Evolutionary conservation across 768 basidiomycete genomes (phyloP), one percentile per base, ranked within the genome.

Genomic region (Lactarius sanguifluus): DNA sequence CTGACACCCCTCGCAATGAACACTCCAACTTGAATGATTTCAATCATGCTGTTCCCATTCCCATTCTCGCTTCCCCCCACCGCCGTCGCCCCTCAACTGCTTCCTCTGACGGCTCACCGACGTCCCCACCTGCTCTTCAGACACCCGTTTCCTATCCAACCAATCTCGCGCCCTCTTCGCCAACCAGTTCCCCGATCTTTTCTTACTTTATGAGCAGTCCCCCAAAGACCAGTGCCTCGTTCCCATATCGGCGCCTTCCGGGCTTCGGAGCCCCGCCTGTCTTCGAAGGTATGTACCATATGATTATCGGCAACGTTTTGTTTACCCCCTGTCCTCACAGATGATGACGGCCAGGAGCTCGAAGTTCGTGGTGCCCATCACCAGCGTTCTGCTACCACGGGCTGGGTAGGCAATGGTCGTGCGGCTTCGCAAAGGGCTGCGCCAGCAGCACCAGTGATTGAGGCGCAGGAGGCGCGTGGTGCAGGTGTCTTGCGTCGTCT

Each of bases 401-500:
- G 78, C 50, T 83, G 78, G 77, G 64, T 74, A 9, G 64, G 82
- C 23, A 81, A 81, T 5, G 82, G 80, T 65, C 84, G 86, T 38
- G 85, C 88, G 72, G 71, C 78, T 16, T 79, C 84, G 34, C 80
- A 80, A 56, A 54, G 40, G 34, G 18, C 36, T 25, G 38, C 59
- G 1, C 32, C 57, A 20, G 32, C 59, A 23, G 74, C 79, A n/a
- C 71, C 81, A 20, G 67, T 77, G 41, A 72, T 76, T 3, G 74
- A 87, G 7, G 81, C 84, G 6, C 72, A 71, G 28, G 75, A 79
- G 18, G 89, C 91, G 66, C 83, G 92, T 10, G 91, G 89, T 1
- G 81, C 85, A 16, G 89, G 86, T 64, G 79, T 93, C 34, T 76
- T 94, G 66, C 83, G 91, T 59, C 83, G 92, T 61, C 86, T 94